Evolutionary conservation across 2,329 filamentous ascomycete species (phyloP), one percentile per base, ranked within the genome.

Genomic region (Achaetomium macrosporum): DNA sequence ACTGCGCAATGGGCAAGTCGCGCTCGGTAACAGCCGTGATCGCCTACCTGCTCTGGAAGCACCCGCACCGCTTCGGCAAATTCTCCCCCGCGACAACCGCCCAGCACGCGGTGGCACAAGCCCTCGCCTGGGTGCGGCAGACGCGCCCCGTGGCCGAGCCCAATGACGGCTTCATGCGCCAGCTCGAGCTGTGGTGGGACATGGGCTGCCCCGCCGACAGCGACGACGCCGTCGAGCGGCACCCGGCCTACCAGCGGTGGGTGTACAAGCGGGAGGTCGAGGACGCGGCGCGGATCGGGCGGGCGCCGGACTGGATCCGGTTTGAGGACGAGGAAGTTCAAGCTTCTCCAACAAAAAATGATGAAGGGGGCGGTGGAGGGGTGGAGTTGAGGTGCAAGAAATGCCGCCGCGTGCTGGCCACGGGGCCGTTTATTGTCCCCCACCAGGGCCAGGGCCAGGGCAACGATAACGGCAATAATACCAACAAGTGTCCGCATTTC

Each of bases 1-100:
- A 79, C 71, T 96, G 93, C 77, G 92, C 90, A 19, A 96, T 96
- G 84, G 93, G 93, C 49, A 95, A 95, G 72, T 96, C 91, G 33
- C 88, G 93, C 54, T 97, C 92, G 44, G 88, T 92, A 60, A 85
- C 90, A 31, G 82, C 88, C 59, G 79, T 89, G 50, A 79, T 95
- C 53, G 92, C 93, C 56, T 97, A 91, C 69, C 76, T 97, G 47
- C 85, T 97, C 58, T 84, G 81, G 69, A 80, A 79, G 61, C 76
- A 82, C 60, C 79, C 81, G 5, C 67, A 75, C 35, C 76, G 75
- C 50, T 81, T 81, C 62, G 69, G 72, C 50, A 67, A 40, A 71
- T 79, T 60, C 74, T 72, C 60, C 73, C 78, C 53, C 67, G 75
- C 59, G 48, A 67, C 57, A 58, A 69, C 62, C n/a, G 60, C 53